A percentile compares a stretch with the other conserved stretches of the same genome.
Evolutionary conservation across 176 grass and related monocot species (phyloP).

Genomic region (Aegilops sharonensis): DNA sequence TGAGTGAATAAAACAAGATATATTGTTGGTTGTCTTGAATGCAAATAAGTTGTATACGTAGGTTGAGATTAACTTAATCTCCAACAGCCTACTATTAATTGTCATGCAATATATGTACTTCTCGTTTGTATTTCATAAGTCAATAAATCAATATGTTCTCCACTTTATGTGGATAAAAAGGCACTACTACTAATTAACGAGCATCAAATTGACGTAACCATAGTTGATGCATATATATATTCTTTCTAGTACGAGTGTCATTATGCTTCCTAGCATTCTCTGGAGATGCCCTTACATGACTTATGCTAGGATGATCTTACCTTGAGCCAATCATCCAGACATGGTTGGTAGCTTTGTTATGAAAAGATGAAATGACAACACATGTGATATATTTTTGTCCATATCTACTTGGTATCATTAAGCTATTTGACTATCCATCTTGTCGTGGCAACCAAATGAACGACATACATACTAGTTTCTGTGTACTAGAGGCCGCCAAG

Average conservation of each 20-base stretch:
- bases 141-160: background rate
- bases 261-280: background rate
- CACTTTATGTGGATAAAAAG: no score
- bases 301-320: background rate
- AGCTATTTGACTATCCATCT: background rate
- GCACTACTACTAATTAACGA: background rate
- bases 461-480: background rate
- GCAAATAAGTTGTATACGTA: background rate
- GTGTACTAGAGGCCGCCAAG: background rate
- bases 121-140: background rate
- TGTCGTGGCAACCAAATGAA: background rate
- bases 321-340: conserved; percentile 6
- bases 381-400: conserved; percentile 7
- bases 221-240: background rate
- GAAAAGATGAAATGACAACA: background rate
- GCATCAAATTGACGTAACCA: background rate
- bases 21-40: background rate
- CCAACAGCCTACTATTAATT: background rate
- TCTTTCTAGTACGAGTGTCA: background rate
- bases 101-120: background rate
- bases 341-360: background rate
- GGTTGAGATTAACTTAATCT: background rate
- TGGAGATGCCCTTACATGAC: background rate
- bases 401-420: conserved; percentile 12
- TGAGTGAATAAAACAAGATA: background rate